Base-by-base conservation (phyloP, 495 filamentous ascomycete genomes). In the Thozetella sp. region DNA sequence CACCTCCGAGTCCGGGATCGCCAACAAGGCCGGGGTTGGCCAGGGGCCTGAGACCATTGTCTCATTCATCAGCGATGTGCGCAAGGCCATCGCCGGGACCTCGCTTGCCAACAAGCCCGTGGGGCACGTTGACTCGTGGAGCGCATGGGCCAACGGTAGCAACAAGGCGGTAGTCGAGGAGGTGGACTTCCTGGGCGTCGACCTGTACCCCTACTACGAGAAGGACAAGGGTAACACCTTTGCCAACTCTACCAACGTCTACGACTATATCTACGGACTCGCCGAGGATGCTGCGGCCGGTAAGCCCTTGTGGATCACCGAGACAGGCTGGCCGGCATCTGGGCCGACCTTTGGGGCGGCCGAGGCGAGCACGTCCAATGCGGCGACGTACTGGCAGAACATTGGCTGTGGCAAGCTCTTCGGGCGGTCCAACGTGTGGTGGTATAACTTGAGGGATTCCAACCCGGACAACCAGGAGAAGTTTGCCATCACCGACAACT, bases 331-430 rank as follows among this genome's bases (percentile, higher is more conserved):
- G 70, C 75, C 76, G 2, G 56, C 62, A 26, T 40, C 59, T 12
- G 75, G 75, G 12, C 68, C 61, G 9, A 63, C 34, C 15, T 66
- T 78, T 66, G 80, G 79, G 64, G 67, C 80, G 46, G 87, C 82
- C 55, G 77, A 80, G 10, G 76, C 87, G 50, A 83, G 74, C 55
- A 51, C 69, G 19, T 71, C 67, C 34, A 90, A 90, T 70, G 87
- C 87, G 45, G 72, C 85, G 76, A 76, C 72, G 54, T 90, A 83
- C 76, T 90, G 86, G 86, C 75, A 89, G 58, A 69, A 86, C 57
- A 80, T 89, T 54, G 84, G 79, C 30, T 90, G 87, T 80, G 71
- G 67, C 20, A 59, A 58, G 55, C 75, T 88, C 40, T 83, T 88
- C 62, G 82, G 78, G 56, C 75, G 80, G 46, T 69, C 67, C 72